Conservation (phyloP, 2,329 filamentous ascomycete species). For the Fusarium sp. region DNA sequence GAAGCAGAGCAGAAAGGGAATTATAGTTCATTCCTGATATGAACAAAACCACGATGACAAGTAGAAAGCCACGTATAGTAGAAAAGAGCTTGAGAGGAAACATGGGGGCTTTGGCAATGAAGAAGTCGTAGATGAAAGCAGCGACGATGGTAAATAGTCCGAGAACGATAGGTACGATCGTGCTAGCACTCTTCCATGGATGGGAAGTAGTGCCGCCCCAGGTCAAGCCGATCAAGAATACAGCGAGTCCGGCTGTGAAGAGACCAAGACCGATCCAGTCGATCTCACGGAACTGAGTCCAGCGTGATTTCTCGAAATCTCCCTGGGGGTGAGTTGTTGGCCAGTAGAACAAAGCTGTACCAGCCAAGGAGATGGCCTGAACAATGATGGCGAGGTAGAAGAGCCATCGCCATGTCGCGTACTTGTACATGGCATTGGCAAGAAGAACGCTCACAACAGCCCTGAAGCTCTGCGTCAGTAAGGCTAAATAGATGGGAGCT, state of each 20-base stretch:
- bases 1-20: conserved; percentile 12
- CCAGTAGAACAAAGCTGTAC: conserved; percentile 20
- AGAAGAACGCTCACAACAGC: background rate
- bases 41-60: conserved; percentile 7
- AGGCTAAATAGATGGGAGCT: rapidly evolving
- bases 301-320: conserved; percentile 24
- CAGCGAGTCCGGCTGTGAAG: background rate
- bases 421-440: background rate
- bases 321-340: conserved; percentile 6
- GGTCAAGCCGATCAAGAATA: conserved; percentile 5
- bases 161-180: background rate
- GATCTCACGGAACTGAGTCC: conserved; percentile 11
- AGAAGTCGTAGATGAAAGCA: conserved; percentile 13
- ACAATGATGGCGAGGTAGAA: conserved; percentile 22
- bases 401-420: conserved; percentile 13
- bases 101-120: background rate
- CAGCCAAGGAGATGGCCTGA: conserved; percentile 2
- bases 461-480: background rate
- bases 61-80: background rate
- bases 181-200: conserved; percentile 15
- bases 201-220: conserved; percentile 5
- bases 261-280: conserved; percentile 14
- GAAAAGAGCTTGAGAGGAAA: background rate
- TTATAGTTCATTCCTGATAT: conserved; percentile 24
- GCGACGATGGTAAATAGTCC: background rate